Evolutionary conservation across 129 eudicot genomes (phyloP).

Genomic region (Ambrosia artemisiifolia): DNA sequence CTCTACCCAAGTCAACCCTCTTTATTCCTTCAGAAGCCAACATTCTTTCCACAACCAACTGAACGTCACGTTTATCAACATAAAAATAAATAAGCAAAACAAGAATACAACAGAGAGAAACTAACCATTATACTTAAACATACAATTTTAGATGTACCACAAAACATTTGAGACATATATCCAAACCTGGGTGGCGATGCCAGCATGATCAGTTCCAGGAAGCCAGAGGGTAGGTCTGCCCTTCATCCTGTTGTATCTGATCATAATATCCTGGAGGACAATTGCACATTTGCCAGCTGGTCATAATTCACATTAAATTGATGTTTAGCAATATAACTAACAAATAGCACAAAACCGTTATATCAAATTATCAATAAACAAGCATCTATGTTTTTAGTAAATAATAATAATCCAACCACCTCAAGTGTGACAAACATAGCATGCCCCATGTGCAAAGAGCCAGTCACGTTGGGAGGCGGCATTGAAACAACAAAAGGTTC

Average conservation of each 20-base stretch:
- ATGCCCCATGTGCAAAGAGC: conserved; percentile 99
- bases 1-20: conserved; percentile 89
- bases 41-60: conserved; percentile 98
- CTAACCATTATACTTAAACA: background rate
- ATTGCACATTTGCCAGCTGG: conserved; percentile 9
- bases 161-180: background rate
- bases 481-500: conserved; percentile 84
- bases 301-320: conserved; percentile 11
- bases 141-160: conserved; percentile 1
- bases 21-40: conserved; percentile 89
- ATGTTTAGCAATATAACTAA: conserved; percentile 1
- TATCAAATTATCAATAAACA: background rate
- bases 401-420: conserved; percentile 37
- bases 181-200: conserved; percentile 96
- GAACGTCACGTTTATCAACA: conserved; percentile 23
- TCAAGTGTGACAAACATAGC: conserved; percentile 99
- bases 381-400: background rate
- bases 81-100: conserved; percentile 5
- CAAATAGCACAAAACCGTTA: background rate
- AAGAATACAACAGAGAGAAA: background rate
- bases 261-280: conserved; percentile 81
- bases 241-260: conserved; percentile 91
- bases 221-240: conserved; percentile 97
- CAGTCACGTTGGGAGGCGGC: conserved; percentile 99
- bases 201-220: conserved; percentile 99